Evolutionary conservation across 2,329 filamentous ascomycete genomes (phyloP), one percentile per base, ranked within the genome.

Genomic region (Exophiala phaeomuriformis): DNA sequence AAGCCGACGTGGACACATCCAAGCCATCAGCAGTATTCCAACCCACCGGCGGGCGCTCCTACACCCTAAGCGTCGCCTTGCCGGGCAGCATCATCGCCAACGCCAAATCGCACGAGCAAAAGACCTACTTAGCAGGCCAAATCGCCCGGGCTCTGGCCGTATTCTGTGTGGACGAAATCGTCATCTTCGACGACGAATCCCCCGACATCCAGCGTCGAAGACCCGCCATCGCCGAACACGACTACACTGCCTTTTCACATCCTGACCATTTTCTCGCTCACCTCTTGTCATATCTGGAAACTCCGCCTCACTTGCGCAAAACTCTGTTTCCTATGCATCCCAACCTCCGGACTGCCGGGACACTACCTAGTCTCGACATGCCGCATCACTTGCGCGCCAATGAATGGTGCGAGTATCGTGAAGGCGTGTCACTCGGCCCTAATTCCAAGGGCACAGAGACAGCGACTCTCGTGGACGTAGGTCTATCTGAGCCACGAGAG

Each of bases 121-220:
- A 88, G 66, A 88, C 85, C 35, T 77, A 79, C 45, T 76, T 86
- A 45, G 85, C 84, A 1, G 86, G 85, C 5, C 83, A 85, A 59
- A 83, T 95, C 49, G 88, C 88, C 4, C 86, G 89, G 49, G 87
- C 88, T 33, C 78, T 89, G 48, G 85, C 87, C 57, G 84, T 94
- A 58, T 94, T 93, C 71, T 85, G 81, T 64, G 79, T 95, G 61
- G 89, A 95, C 66, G 89, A 95, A 71, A 77, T 94, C 31, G 77
- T 95, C 47, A 74, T 95, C 51, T 95, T 86, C 68, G 83, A 91
- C 65, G 89, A 94, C 69, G 78, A 67, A 60, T 32, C 55, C 51
- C 10, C 63, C n/a, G 35, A 59, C 53, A 52, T 61, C 78, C 59
- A 32, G 60, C 61, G 41, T 29, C 39, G 49, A 45, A 55, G 45